A percentile compares a stretch with the other conserved stretches of the same genome.
phyloP scores from a whole-genome alignment of 352 stramenopile species.

The Pythium sp. region DNA sequence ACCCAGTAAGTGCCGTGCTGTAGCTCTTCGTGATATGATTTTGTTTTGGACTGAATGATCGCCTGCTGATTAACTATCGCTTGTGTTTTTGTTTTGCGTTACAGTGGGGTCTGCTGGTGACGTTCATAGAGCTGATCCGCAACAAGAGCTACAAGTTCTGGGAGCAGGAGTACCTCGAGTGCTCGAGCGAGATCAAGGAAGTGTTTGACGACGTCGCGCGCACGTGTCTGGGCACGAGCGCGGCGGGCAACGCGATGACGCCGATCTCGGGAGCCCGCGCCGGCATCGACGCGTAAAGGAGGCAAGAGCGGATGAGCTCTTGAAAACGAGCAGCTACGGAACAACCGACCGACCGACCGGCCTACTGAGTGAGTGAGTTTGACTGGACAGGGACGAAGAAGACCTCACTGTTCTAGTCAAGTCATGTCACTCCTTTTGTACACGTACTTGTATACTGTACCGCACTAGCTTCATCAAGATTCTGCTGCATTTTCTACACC shows the following conservation, averaged over 20 bases:
- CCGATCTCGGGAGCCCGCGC: slow-evolving; percentile 9
- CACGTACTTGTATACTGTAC: slow-evolving; percentile 5
- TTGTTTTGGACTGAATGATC: slow-evolving; percentile 1
- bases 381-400: background rate
- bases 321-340: background rate
- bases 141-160: slow-evolving; percentile 99
- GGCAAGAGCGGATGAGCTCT: background rate
- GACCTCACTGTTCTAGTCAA: background rate
- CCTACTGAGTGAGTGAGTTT: background rate
- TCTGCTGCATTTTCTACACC: background rate
- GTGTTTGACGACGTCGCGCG: slow-evolving; percentile 98
- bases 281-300: background rate
- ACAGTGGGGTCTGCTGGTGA: slow-evolving; percentile 96
- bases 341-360: background rate
- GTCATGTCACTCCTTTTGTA: background rate
- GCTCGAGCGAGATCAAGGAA: slow-evolving; percentile 98
- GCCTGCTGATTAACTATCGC: background rate
- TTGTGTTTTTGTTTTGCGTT: slow-evolving; percentile 15
- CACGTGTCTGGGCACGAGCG: slow-evolving; percentile 86
- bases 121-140: slow-evolving; percentile 99
- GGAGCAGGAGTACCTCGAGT: slow-evolving; percentile 98
- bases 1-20: slow-evolving; percentile 72
- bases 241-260: slow-evolving; percentile 25
- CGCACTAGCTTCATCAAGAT: slow-evolving; percentile 2
- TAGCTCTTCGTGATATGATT: slow-evolving; percentile 3